Evolutionary conservation across 1,139 yeast genomes (phyloP).

Genomic region (Lodderomyces theae): DNA sequence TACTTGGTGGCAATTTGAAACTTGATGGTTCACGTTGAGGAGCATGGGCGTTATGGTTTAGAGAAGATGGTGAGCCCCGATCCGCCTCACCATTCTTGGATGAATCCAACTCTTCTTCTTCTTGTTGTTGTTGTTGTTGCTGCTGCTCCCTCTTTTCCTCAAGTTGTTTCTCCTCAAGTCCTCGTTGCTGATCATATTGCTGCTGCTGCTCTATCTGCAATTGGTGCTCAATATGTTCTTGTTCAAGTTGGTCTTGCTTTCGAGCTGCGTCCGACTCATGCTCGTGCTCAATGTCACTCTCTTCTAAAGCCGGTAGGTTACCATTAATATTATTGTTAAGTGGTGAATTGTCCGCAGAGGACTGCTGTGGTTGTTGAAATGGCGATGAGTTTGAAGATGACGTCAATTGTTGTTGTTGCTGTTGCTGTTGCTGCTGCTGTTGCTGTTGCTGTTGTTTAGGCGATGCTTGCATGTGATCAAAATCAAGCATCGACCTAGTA

Average conservation of each 20-base stretch:
- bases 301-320: constrained; percentile 14
- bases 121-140: constrained; percentile 2
- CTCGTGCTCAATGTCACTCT: constrained; percentile 13
- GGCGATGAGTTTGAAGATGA: constrained; percentile 1
- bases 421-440: constrained; percentile 1
- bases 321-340: constrained; percentile 6
- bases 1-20: constrained; percentile 8
- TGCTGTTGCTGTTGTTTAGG: neutral
- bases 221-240: neutral
- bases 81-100: neutral
- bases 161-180: neutral
- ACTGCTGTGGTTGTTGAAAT: constrained; percentile 3
- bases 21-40: constrained; percentile 2
- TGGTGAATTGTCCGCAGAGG: constrained; percentile 3
- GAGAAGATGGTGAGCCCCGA: constrained; percentile 11
- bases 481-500: constrained; percentile 15
- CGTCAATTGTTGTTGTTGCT: neutral
- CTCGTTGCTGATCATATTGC: neutral
- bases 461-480: constrained; percentile 2
- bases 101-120: constrained; percentile 3
- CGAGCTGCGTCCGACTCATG: constrained; percentile 4
- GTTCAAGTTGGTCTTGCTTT: constrained; percentile 5
- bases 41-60: constrained; percentile 5
- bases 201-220: neutral
- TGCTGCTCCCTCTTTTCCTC: constrained; percentile 1